Conservation (phyloP, 768 basidiomycete genomes). For the Cyclocybe aegerita region DNA sequence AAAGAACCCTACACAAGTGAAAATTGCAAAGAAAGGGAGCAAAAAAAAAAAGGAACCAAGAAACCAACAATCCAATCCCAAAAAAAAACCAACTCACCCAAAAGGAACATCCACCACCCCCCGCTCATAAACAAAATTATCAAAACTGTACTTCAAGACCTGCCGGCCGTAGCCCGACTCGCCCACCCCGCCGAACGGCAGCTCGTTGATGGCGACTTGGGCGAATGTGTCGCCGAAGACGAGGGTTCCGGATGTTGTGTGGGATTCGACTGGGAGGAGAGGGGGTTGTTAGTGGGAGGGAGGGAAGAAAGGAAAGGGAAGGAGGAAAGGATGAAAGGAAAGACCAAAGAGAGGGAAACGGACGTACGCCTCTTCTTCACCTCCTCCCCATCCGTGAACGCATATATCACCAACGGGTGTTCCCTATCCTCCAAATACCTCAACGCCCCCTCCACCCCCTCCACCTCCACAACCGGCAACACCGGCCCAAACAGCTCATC, state of each 20-base stretch:
- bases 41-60: too few species aligned
- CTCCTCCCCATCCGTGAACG: conserved; percentile 51
- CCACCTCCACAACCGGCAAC: conserved; percentile 60
- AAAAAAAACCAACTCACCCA: conserved; percentile 34
- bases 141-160: conserved; percentile 50
- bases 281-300: too few species aligned
- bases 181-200: conserved; percentile 43
- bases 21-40: too few species aligned
- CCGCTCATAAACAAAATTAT: conserved; percentile 52
- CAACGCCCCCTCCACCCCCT: conserved; percentile 54
- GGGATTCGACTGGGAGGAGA: background rate
- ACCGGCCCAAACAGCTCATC: conserved; percentile 77
- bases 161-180: conserved; percentile 66
- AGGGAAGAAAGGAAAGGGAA: background rate
- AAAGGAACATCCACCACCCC: conserved; percentile 50
- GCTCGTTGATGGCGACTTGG: conserved; percentile 19
- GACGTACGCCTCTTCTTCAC: conserved; percentile 38
- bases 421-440: conserved; percentile 55
- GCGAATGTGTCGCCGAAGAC: background rate
- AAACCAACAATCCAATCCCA: too few species aligned
- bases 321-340: background rate
- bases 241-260: background rate
- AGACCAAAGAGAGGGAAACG: too few species aligned
- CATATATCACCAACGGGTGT: conserved; percentile 62
- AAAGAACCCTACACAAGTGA: too few species aligned